A percentile compares a stretch with the other conserved stretches of the same genome.
phyloP scores from a whole-genome alignment of 139 green algal species.

The Microglena sp. region DNA sequence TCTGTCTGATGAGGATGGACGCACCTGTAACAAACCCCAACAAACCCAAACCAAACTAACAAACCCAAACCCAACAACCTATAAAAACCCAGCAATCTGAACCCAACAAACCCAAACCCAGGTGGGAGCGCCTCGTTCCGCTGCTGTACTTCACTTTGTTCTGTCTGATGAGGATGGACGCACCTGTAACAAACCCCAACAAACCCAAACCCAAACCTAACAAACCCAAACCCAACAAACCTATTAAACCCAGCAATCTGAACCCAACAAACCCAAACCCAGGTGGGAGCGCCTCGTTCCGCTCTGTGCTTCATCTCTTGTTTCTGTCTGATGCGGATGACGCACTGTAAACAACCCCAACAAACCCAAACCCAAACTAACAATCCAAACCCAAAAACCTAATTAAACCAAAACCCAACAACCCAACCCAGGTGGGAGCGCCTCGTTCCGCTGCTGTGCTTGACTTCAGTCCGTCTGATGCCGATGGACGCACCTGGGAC shows the following conservation, averaged over 20 bases:
- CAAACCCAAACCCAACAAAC: no score
- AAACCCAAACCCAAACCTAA: no score
- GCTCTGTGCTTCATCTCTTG: slow-evolving; percentile 66
- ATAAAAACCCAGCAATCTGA: no score
- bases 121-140: slow-evolving; percentile 45
- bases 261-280: no score
- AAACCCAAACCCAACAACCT: no score
- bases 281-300: slow-evolving; percentile 42
- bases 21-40: slow-evolving; percentile 76
- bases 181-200: slow-evolving; percentile 77
- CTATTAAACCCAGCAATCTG: no score
- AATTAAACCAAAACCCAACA: no score
- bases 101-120: no score
- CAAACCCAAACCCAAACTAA: no score
- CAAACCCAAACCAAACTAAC: no score
- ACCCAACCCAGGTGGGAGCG: slow-evolving; percentile 50
- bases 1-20: slow-evolving; percentile 47
- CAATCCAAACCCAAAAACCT: no score
- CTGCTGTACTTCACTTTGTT: slow-evolving; percentile 66
- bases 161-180: slow-evolving; percentile 48
- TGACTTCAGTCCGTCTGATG: slow-evolving; percentile 70
- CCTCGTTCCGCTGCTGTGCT: slow-evolving; percentile 44
- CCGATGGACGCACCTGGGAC: slow-evolving; percentile 55
- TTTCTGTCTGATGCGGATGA: slow-evolving; percentile 57
- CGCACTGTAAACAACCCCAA: slow-evolving; percentile 70